phyloP scores from a whole-genome alignment of 768 basidiomycete genomes.

The Sarcomyxa edulis region DNA sequence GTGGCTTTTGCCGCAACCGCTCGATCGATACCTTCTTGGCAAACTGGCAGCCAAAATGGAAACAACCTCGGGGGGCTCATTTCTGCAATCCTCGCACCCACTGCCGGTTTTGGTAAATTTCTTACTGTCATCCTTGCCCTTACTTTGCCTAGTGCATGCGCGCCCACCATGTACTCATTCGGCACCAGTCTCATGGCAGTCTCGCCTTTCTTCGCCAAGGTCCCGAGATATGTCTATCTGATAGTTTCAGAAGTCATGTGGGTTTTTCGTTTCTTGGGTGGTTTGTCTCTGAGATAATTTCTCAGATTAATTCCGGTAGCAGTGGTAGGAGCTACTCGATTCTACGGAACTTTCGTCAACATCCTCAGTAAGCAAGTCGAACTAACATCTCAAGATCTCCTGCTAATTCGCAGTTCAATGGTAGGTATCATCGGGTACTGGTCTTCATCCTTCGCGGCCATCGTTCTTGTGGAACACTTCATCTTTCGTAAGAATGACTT shows the following conservation, averaged over 20 bases:
- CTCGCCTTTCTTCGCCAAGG: constrained; percentile 47
- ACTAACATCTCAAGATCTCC: too few relatives aligned
- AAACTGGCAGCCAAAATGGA: constrained; percentile 42
- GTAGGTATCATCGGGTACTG: constrained; percentile 71
- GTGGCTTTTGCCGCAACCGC: constrained; percentile 64
- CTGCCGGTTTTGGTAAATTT: constrained; percentile 72
- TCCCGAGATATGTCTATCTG: constrained; percentile 78
- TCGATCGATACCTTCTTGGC: constrained; percentile 50
- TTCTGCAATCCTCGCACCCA: constrained; percentile 65
- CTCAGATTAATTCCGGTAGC: constrained; percentile 64
- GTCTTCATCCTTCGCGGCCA: constrained; percentile 54
- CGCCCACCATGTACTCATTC: constrained; percentile 78
- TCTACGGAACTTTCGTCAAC: constrained; percentile 65
- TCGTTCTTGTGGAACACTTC: constrained; percentile 66
- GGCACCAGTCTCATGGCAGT: constrained; percentile 70
- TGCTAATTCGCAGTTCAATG: too few relatives aligned
- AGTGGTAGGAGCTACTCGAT: constrained; percentile 69
- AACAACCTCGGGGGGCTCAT: constrained; percentile 65
- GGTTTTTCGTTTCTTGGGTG: constrained; percentile 16
- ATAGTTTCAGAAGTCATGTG: constrained; percentile 68
- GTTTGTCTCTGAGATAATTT: background rate
- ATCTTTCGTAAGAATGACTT: constrained; percentile 55
- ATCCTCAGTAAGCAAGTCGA: too few relatives aligned
- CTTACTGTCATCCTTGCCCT: constrained; percentile 76
- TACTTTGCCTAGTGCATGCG: constrained; percentile 78